These are phyloP conservation scores for Bryoerythrophyllum caledonicum DNA, from an alignment of 225 moss, liverwort and hornwort species.

Conservation along the genomic window DNA sequence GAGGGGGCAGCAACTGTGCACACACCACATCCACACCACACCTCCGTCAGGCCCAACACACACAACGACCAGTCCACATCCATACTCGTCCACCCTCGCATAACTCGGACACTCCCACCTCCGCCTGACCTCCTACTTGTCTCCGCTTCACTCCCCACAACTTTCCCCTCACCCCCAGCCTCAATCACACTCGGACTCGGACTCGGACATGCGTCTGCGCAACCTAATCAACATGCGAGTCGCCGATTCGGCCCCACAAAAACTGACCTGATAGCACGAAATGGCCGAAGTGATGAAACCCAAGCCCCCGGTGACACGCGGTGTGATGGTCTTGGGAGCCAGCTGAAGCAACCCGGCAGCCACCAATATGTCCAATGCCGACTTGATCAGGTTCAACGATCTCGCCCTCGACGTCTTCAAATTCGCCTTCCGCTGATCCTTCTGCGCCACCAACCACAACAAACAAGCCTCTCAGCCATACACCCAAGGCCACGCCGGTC, in stretches of 20 bases:
- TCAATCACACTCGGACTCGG: not conserved
- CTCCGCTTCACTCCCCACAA: not conserved
- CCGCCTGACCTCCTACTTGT: not conserved
- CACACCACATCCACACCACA: slow-evolving; percentile 19
- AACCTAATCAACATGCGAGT: not conserved
- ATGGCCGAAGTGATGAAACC: slow-evolving; percentile 86
- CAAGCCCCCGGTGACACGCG: slow-evolving; percentile 78
- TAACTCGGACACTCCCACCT: not conserved
- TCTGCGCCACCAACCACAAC: slow-evolving; percentile 47
- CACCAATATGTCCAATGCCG: slow-evolving; percentile 79
- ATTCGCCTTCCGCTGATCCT: slow-evolving; percentile 60
- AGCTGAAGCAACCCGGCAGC: slow-evolving; percentile 87
- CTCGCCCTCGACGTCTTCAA: slow-evolving; percentile 55
- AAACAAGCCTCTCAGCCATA: not conserved
- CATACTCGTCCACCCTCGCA: not conserved
- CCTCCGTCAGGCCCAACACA: slow-evolving; percentile 1
- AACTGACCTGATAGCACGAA: slow-evolving; percentile 80
- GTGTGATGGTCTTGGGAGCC: slow-evolving; percentile 67
- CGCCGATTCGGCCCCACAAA: not conserved
- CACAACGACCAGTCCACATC: not conserved
- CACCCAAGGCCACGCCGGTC: not conserved
- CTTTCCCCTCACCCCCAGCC: not conserved
- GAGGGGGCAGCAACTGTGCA: slow-evolving; percentile 42
- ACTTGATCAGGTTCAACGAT: slow-evolving; percentile 69
- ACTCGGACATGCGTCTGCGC: not conserved